phyloP scores from a whole-genome alignment of 805 yeast species.

The Brettanomyces sp. region DNA sequence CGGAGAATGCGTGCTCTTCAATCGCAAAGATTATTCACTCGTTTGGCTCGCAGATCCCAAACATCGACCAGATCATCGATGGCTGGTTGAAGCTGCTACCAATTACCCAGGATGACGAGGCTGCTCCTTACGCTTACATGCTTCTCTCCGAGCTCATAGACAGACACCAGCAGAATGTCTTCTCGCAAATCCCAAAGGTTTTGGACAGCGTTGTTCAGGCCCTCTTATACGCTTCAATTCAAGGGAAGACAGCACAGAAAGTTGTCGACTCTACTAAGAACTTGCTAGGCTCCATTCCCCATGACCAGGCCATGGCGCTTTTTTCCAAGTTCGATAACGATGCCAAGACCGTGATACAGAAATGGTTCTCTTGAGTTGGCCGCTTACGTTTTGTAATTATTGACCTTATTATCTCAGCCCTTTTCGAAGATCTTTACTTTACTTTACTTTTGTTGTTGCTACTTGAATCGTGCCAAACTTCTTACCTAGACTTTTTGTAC shows the following conservation, averaged over 20 bases:
- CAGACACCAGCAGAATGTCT: slow-evolving; percentile 50
- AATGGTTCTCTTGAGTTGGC: slow-evolving; percentile 18
- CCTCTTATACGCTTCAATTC: slow-evolving; percentile 52
- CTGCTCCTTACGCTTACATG: slow-evolving; percentile 75
- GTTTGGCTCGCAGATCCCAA: slow-evolving; percentile 49
- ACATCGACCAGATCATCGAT: slow-evolving; percentile 50
- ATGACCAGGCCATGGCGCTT: slow-evolving; percentile 54
- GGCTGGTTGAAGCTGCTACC: slow-evolving; percentile 84
- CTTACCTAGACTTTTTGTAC: no score
- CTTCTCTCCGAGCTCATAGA: slow-evolving; percentile 68
- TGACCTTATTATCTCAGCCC: no score
- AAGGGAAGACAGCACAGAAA: slow-evolving; percentile 62
- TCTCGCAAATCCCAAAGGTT: slow-evolving; percentile 44
- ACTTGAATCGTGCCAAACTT: no score
- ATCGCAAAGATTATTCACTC: slow-evolving; percentile 75
- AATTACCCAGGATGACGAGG: slow-evolving; percentile 72
- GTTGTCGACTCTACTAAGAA: slow-evolving; percentile 55
- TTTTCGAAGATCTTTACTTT: no score
- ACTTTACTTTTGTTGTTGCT: no score
- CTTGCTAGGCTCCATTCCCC: slow-evolving; percentile 57
- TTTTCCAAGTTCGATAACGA: slow-evolving; percentile 56
- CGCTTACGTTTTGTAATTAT: no score
- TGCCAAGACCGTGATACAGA: slow-evolving; percentile 41
- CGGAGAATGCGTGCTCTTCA: slow-evolving; percentile 77
- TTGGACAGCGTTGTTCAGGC: slow-evolving; percentile 71